Percentiles rank a stretch among this genome's conserved stretches.
Evolutionary conservation across 768 basidiomycete species (phyloP).

Genomic region (Termitomyces sp.): DNA sequence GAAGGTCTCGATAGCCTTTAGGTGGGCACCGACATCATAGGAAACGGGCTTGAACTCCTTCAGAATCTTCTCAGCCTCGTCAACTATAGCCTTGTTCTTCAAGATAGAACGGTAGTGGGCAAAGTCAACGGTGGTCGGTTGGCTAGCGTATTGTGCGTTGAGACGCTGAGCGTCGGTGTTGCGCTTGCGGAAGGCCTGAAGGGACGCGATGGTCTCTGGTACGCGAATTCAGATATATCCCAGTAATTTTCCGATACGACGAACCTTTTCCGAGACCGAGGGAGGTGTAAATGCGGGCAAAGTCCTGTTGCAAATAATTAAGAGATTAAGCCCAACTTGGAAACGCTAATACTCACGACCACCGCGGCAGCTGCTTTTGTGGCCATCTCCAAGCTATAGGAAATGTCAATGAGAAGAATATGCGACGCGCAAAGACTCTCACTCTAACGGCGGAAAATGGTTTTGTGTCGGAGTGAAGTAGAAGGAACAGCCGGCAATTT

Average conservation of each 20-base stretch:
- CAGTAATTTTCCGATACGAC: constrained; percentile 16
- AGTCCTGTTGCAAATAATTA: constrained; percentile 52
- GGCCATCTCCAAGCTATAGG: constrained; percentile 45
- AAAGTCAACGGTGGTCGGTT: constrained; percentile 85
- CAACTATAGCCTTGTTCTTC: constrained; percentile 90
- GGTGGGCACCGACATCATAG: constrained; percentile 84
- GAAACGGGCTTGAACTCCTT: constrained; percentile 91
- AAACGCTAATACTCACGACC: constrained; percentile 42
- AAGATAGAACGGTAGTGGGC: constrained; percentile 87
- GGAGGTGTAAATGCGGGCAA: constrained; percentile 77
- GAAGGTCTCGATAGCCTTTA: constrained; percentile 96
- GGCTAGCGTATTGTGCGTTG: constrained; percentile 54
- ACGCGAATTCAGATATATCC: background rate
- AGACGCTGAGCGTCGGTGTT: constrained; percentile 84
- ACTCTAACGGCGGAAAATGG: constrained; percentile 16
- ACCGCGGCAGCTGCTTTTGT: constrained; percentile 69
- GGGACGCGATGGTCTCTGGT: constrained; percentile 82
- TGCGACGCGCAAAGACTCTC: constrained; percentile 12
- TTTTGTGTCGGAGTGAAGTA: constrained; percentile 19
- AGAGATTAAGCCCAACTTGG: background rate
- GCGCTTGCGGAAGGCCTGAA: constrained; percentile 96
- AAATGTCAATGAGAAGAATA: constrained; percentile 8
- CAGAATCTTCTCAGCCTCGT: constrained; percentile 88
- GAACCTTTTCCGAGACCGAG: constrained; percentile 86
- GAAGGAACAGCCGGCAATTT: constrained; percentile 31